Base-by-base conservation (phyloP, 2,329 filamentous ascomycete species). In the Fusarium sp. region DNA sequence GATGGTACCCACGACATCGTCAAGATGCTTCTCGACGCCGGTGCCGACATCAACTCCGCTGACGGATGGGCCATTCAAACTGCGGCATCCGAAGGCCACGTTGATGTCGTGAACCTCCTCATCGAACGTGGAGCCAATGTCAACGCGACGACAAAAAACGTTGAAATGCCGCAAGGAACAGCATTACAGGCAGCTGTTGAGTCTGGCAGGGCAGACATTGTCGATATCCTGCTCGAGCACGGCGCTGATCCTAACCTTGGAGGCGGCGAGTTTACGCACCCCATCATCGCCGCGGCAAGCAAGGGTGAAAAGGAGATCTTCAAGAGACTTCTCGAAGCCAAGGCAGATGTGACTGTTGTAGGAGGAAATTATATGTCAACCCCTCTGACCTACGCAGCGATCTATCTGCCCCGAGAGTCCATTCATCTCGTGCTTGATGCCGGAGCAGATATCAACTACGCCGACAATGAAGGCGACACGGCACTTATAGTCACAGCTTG, bases 131-230 rank as follows among this genome's bases (percentile, higher is more conserved):
- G 77, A 14, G 80, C 79, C 10, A 63, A 79, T 21, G 74, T 78
- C 11, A 77, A 81, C 48, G 76, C 76, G 2, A 70, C 66, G 11
- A 76, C 76, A 6, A 58, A 39, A 11, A 45, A 69, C 8, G 9
- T 71, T 3, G 72, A 75, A 18, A 78, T 80, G 53, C 36, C 58
- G 1, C 67, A 72, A 2, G 76, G 77, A 6, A 82, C 79, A 6
- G 80, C 80, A 1, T 67, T 82, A 1, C 80, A 82, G 51, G 80
- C 73, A 0, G 80, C 81, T 0, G 77, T 76, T 36, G 78, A 80
- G 41, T 72, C 73, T 1, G 74, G 79, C 5, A 71, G 75, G 31
- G 58, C 49, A 0, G 76, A 80, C 5, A 78, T 81, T 11, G 80
- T 80, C 14, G 62, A 70, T 2, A 65, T 81, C 4, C 63, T 82